Conservation (phyloP, 305 asterid genomes). For the Stenogyne calaminthoides region DNA sequence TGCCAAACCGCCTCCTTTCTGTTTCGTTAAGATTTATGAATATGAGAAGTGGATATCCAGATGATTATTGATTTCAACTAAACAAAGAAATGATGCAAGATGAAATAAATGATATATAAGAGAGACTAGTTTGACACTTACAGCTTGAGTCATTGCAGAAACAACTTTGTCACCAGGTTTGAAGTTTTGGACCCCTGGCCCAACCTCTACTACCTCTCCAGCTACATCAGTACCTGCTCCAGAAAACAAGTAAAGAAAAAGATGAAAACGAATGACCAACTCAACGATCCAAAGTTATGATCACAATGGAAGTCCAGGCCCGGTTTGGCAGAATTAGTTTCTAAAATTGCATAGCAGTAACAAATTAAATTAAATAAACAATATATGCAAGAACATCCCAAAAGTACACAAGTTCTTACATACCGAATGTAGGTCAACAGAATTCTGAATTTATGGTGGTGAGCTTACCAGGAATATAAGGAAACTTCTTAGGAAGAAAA, state of each 20-base stretch:
- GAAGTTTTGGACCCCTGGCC: slow-evolving; percentile 58
- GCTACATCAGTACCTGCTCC: slow-evolving; percentile 66
- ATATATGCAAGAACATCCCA: background rate
- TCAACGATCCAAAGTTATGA: slow-evolving; percentile 1
- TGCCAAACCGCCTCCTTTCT: slow-evolving; percentile 71
- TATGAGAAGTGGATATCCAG: background rate
- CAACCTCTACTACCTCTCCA: slow-evolving; percentile 75
- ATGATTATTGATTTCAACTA: slow-evolving; percentile 1
- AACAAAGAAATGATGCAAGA: background rate
- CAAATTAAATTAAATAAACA: background rate
- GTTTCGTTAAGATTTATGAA: slow-evolving; percentile 13
- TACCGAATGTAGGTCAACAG: slow-evolving; percentile 5
- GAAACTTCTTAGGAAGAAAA: slow-evolving; percentile 64
- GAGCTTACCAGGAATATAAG: slow-evolving; percentile 61
- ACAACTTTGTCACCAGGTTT: slow-evolving; percentile 82
- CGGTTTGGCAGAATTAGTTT: background rate
- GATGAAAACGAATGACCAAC: background rate
- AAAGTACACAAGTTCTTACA: background rate
- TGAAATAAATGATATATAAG: background rate
- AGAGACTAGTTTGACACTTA: slow-evolving; percentile 31
- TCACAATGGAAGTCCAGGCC: background rate
- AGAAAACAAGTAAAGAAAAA: background rate
- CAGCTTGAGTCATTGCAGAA: slow-evolving; percentile 38
- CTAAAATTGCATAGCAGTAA: background rate
- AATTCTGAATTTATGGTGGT: background rate